Base-by-base conservation (phyloP, 805 yeast species). In the Sugiyamaella marilandica region DNA sequence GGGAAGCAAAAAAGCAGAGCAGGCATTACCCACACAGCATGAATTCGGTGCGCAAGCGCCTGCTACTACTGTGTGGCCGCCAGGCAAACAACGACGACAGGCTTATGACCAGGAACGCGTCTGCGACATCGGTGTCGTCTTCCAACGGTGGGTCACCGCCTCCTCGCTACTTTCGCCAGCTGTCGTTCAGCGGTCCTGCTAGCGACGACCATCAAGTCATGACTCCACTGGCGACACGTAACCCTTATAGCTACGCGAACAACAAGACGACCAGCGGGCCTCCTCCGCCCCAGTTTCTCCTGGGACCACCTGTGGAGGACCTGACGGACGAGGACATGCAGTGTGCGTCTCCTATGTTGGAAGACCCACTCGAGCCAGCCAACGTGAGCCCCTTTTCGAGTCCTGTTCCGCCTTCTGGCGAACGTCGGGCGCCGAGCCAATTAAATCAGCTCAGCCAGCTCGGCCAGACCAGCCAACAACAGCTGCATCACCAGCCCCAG, bases 1-100 rank as follows among this genome's bases (percentile, higher is more conserved):
- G 71, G 53, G 58, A 60, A 39, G 69, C 70, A 19, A 59, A 57
- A 48, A 49, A 46, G 35, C 51, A 57, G 32, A 55, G 65, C 10
- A 43, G 62, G 4, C 47, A 56, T 2, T 68, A 65, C 51, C 68
- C 67, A 5, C 72, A 68, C 49, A 61, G 66, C 3, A 39, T 66
- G 48, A 57, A 59, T 24, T 66, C 71, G 11, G 62, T 62, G 18
- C 55, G 73, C 26, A 66, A 65, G 21, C 62, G 70, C 10, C 55
- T 69, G 19, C 54, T 69, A 14, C 37, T 56, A 14, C 55, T 66
- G 14, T 63, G 65, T 46, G 50, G 55, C 29, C 54, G 62, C 11
- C 56, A 29, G 37, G 45, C 35, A 8, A 21, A 33, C n/a, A 24
- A 11, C 19, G 47, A 45, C 14, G 47, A 45, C 26, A 14, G 33